Evolutionary conservation across 805 yeast species (phyloP).

Genomic region (Kluyveromyces wickerhamii): DNA sequence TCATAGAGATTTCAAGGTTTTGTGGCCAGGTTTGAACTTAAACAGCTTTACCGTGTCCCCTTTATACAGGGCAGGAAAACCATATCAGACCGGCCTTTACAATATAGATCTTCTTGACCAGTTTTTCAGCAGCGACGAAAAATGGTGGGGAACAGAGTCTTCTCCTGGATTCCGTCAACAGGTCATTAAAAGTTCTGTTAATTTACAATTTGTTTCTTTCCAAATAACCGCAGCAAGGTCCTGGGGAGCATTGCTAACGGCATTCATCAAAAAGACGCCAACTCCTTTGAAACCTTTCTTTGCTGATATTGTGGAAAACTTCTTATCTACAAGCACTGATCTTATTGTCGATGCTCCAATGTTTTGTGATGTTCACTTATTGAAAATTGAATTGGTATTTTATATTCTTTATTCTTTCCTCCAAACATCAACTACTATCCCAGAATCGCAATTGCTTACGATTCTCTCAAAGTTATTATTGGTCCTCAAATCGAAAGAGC

Average conservation of each 20-base stretch:
- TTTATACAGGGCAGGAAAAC: slow-evolving; percentile 37
- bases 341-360: slow-evolving; percentile 44
- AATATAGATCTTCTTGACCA: slow-evolving; percentile 57
- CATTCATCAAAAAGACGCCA: slow-evolving; percentile 43
- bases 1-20: slow-evolving; percentile 37
- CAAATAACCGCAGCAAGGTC: slow-evolving; percentile 66
- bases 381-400: slow-evolving; percentile 62
- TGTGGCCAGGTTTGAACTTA: slow-evolving; percentile 42
- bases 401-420: slow-evolving; percentile 30
- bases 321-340: slow-evolving; percentile 44
- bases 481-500: slow-evolving; percentile 40
- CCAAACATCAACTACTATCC: slow-evolving; percentile 14
- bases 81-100: slow-evolving; percentile 48
- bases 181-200: slow-evolving; percentile 51
- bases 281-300: slow-evolving; percentile 29
- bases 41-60: slow-evolving; percentile 45
- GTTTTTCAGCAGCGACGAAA: slow-evolving; percentile 37
- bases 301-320: slow-evolving; percentile 35
- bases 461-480: slow-evolving; percentile 20
- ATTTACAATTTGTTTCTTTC: slow-evolving; percentile 54
- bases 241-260: slow-evolving; percentile 69
- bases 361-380: slow-evolving; percentile 46
- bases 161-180: slow-evolving; percentile 36
- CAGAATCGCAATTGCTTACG: slow-evolving; percentile 23
- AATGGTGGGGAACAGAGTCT: slow-evolving; percentile 34